Evolutionary conservation across 805 yeast species (phyloP), one percentile per base, ranked within the genome.

Genomic region (Wickerhamomyces ciferrii): DNA sequence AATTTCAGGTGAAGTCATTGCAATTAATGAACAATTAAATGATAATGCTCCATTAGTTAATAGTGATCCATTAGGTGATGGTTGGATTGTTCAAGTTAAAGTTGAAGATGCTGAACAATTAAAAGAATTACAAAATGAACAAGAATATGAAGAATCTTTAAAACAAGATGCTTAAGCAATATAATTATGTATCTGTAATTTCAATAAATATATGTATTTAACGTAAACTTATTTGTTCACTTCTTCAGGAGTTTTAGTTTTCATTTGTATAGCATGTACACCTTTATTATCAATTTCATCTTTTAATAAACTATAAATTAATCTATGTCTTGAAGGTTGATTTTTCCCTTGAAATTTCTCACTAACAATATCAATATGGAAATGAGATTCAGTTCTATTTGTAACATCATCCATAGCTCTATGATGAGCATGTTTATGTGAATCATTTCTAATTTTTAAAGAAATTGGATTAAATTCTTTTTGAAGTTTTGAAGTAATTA

Each of bases 61-160:
- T 69, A 68, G 71, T 53, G 97, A 90, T 61, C 97, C 99, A 42
- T 75, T 87, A 82, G 97, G 97, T 46, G 82, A 81, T 48, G 98
- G 96, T 34, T 92, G 97, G 97, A 79, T 92, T 52, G 88, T 87
- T 45, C 87, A 88, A 69, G 67, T 92, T 54, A 76, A 84, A 67
- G 67, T 87, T 49, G 66, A 56, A 2, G 65, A 62, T 13, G 79
- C 70, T 17, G 71, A 83, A 57, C 59, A 61, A 31, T 46, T 57
- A 21, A 64, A 74, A 43, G 78, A 71, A 45, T 84, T 84, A 63
- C 78, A 75, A 55, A 69, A 69, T 54, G 81, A 81, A 52, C 76
- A 73, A 50, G 78, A 75, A 41, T 62, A 63, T 50, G 53, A 50
- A 29, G 53, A 53, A 46, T 55, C 59, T 24, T 51, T 56, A 48